Evolutionary conservation across 2,329 filamentous ascomycete genomes (phyloP).

Genomic region (Penicillium janthinellum): DNA sequence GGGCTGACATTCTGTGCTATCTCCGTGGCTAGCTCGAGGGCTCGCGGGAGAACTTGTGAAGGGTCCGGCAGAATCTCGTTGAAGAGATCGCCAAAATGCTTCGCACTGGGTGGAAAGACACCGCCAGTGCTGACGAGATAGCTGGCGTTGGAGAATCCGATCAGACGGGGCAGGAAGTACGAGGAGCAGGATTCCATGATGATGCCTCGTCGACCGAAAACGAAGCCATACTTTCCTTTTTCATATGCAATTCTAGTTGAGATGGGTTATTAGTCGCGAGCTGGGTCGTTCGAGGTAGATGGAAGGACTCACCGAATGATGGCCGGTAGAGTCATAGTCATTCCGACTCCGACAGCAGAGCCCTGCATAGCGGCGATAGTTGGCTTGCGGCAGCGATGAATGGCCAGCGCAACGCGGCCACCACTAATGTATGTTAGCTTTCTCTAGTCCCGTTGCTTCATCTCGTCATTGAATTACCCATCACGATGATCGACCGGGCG

Average conservation of each 20-base stretch:
- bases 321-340: slow-evolving; percentile 61
- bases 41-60: slow-evolving; percentile 63
- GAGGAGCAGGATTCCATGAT: slow-evolving; percentile 71
- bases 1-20: slow-evolving; percentile 67
- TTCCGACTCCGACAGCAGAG: slow-evolving; percentile 59
- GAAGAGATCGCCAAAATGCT: slow-evolving; percentile 59
- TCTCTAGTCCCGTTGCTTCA: no score
- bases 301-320: slow-evolving; percentile 45
- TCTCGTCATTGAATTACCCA: slow-evolving; percentile 42
- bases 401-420: slow-evolving; percentile 49
- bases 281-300: not conserved
- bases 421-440: slow-evolving; percentile 37
- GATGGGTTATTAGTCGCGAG: not conserved
- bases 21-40: slow-evolving; percentile 67
- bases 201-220: slow-evolving; percentile 70
- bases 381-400: slow-evolving; percentile 59
- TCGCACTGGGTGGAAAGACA: slow-evolving; percentile 57
- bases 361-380: slow-evolving; percentile 59
- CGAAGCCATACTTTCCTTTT: slow-evolving; percentile 70
- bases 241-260: slow-evolving; percentile 53
- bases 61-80: slow-evolving; percentile 62
- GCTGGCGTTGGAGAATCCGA: slow-evolving; percentile 53
- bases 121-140: slow-evolving; percentile 62
- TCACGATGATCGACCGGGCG: slow-evolving; percentile 55
- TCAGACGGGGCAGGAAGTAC: slow-evolving; percentile 70